phyloP scores from a whole-genome alignment of 2,329 filamentous ascomycete species.

The Coniella vitis region DNA sequence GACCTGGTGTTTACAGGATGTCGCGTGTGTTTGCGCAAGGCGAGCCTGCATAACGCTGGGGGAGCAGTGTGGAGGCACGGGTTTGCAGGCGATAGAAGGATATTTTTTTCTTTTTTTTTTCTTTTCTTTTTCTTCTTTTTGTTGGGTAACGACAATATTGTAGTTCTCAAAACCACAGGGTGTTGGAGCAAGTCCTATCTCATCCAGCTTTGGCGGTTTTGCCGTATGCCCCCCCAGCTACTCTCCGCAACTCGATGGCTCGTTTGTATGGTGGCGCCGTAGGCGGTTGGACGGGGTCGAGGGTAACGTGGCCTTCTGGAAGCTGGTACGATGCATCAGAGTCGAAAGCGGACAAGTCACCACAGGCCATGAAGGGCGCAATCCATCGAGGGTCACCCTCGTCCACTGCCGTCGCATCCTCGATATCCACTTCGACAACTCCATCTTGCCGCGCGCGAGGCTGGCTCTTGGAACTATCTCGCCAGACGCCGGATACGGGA shows the following conservation, averaged over 20 bases:
- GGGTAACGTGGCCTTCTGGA: conserved; percentile 75
- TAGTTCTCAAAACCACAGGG: not conserved
- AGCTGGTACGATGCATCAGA: conserved; percentile 91
- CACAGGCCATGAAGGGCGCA: conserved; percentile 93
- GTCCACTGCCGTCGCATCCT: conserved; percentile 34
- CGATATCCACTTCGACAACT: conserved; percentile 42
- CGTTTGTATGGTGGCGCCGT: conserved; percentile 93
- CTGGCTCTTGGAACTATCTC: conserved; percentile 19
- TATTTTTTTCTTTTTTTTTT: no score
- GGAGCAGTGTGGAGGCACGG: no score
- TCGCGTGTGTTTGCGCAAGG: no score
- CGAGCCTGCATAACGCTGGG: no score
- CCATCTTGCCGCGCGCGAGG: conserved; percentile 21
- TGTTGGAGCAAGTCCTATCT: no score
- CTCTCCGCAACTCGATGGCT: conserved; percentile 76
- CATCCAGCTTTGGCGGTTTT: conserved; percentile 46
- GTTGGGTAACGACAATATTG: no score
- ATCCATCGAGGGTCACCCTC: conserved; percentile 64
- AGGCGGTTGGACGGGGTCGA: conserved; percentile 90
- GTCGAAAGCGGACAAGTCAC: conserved; percentile 90
- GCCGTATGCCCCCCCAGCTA: conserved; percentile 68
- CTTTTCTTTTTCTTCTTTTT: no score
- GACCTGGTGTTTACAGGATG: no score
- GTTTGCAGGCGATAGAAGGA: no score
- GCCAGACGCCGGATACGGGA: conserved; percentile 37